phyloP scores from a whole-genome alignment of 1,139 yeast species.

The Nakaseomyces sp. region DNA sequence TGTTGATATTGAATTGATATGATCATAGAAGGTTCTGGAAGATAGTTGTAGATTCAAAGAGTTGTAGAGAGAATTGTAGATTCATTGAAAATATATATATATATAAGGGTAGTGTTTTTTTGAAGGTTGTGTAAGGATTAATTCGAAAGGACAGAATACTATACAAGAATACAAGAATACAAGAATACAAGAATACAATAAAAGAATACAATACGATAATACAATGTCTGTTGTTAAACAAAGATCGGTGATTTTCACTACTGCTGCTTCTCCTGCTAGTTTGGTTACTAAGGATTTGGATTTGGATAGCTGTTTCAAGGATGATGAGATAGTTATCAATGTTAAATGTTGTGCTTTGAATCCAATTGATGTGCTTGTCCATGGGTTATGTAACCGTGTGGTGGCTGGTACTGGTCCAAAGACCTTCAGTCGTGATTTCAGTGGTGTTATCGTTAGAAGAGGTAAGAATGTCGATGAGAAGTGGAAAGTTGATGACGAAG shows the following conservation, averaged over 20 bases:
- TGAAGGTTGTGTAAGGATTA: too few relatives aligned
- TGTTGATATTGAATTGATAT: too few relatives aligned
- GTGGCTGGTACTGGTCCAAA: constrained; percentile 15
- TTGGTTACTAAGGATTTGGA: constrained; percentile 19
- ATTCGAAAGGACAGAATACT: too few relatives aligned
- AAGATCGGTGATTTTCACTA: constrained; percentile 19
- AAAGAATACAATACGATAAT: too few relatives aligned
- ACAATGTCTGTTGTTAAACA: constrained; percentile 11
- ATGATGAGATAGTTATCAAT: constrained; percentile 23
- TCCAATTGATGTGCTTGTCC: constrained; percentile 23
- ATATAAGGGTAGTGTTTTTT: too few relatives aligned
- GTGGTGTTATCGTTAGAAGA: constrained; percentile 24
- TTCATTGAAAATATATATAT: too few relatives aligned
- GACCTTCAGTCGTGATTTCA: constrained; percentile 24
- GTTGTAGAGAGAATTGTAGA: too few relatives aligned
- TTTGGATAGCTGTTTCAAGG: constrained; percentile 19
- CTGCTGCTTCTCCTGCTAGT: constrained; percentile 15
- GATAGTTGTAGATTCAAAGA: too few relatives aligned
- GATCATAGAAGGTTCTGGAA: too few relatives aligned
- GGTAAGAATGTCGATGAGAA: constrained; percentile 20
- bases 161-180: background rate
- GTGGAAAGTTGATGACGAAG: constrained; percentile 24
- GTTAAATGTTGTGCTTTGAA: constrained; percentile 28
- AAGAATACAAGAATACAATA: too few relatives aligned
- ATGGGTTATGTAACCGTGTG: constrained; percentile 11